A percentile compares a stretch with the other conserved stretches of the same genome.
These are phyloP conservation scores for Pestalotiopsis sp. DNA, from an alignment of 2,329 filamentous ascomycete genomes.

Conservation along the genomic window DNA sequence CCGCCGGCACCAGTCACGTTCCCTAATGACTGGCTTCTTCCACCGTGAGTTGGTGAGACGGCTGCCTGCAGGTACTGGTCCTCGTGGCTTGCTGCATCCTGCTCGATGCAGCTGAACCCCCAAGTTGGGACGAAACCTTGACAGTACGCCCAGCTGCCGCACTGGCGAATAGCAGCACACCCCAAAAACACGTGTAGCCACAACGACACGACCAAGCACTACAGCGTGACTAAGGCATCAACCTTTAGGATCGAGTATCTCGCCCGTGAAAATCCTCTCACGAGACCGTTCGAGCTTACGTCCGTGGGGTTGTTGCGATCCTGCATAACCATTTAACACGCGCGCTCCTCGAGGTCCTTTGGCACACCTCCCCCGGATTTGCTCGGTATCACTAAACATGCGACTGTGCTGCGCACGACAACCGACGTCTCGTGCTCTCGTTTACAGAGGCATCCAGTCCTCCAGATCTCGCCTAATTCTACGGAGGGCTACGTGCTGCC, in stretches of 20 bases:
- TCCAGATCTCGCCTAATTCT: not conserved
- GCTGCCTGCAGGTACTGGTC: not conserved
- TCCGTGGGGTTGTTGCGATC: not conserved
- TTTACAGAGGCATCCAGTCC: not conserved
- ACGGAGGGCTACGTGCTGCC: not conserved
- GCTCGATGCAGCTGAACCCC: not conserved
- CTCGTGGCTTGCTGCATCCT: not conserved
- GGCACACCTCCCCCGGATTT: not conserved
- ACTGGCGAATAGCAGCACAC: not conserved
- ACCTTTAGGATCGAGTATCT: not conserved
- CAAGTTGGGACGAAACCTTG: not conserved
- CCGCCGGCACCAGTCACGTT: constrained; percentile 2
- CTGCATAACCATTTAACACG: not conserved
- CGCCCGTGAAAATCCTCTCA: not conserved
- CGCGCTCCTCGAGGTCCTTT: not conserved
- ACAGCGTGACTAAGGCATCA: not conserved
- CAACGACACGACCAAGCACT: not conserved
- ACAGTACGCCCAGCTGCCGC: not conserved
- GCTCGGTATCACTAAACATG: not conserved
- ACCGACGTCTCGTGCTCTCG: not conserved
- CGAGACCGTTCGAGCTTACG: not conserved
- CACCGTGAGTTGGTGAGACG: not conserved
- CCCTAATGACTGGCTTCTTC: constrained; percentile 1
- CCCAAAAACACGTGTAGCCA: constrained; percentile 5
- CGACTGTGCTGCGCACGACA: not conserved